Conservation (phyloP, 495 filamentous ascomycete species). For the Penicillium salamii region DNA sequence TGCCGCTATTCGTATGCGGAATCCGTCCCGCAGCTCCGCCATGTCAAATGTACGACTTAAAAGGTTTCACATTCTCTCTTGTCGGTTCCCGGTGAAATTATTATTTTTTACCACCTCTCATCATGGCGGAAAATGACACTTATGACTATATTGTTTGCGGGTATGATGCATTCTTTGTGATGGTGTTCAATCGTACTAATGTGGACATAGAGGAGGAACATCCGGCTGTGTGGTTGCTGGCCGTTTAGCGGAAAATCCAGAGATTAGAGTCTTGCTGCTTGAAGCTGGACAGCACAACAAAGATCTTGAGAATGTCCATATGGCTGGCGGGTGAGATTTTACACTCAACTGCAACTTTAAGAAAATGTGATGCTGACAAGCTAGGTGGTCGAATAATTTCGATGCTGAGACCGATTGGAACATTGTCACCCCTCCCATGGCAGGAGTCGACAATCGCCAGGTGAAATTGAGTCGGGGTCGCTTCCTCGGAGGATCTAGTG, state of each 20-base stretch:
- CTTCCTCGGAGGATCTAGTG: conserved; percentile 57
- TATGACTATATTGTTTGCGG: conserved; percentile 40
- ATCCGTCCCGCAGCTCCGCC: background rate
- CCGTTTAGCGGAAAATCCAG: conserved; percentile 56
- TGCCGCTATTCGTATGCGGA: background rate
- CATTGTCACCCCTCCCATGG: conserved; percentile 52
- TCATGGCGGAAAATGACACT: conserved; percentile 5
- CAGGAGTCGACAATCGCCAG: conserved; percentile 51
- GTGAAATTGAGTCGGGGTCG: conserved; percentile 59
- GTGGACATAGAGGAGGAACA: conserved; percentile 51
- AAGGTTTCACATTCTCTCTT: background rate
- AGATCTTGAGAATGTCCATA: conserved; percentile 47
- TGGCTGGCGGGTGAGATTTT: conserved; percentile 40
- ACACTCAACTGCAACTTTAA: too few species aligned
- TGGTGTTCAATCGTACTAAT: background rate
- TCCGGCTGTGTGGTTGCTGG: conserved; percentile 60
- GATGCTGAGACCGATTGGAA: conserved; percentile 56
- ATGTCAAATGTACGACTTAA: background rate
- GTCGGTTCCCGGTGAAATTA: background rate
- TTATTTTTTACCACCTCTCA: background rate
- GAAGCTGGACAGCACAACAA: conserved; percentile 51
- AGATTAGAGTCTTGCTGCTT: conserved; percentile 51
- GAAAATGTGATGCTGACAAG: background rate
- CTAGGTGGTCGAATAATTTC: conserved; percentile 42
- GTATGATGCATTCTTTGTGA: conserved; percentile 8